These are phyloP conservation scores for Rhodomyrtus tomentosa DNA, from an alignment of 345 rosid species.

Conservation along the genomic window DNA sequence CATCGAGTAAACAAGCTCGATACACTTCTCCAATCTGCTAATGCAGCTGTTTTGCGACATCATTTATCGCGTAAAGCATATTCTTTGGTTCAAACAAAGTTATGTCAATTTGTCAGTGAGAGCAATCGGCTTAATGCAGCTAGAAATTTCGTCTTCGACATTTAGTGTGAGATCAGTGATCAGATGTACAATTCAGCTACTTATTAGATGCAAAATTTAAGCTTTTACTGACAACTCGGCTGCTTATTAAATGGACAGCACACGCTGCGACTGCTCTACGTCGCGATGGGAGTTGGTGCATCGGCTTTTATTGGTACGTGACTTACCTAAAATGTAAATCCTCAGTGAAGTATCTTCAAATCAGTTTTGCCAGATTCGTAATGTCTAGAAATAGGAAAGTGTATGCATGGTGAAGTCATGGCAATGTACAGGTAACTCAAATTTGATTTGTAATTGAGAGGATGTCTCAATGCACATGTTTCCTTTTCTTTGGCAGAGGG, in stretches of 20 bases:
- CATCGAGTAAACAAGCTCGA: background rate
- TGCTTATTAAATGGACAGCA: constrained; percentile 13
- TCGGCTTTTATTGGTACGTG: constrained; percentile 18
- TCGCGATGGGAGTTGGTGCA: constrained; percentile 25
- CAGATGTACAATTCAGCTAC: background rate
- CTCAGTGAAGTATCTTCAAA: background rate
- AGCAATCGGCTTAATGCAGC: background rate
- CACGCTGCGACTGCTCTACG: constrained; percentile 22
- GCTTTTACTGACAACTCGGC: background rate
- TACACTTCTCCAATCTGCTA: background rate
- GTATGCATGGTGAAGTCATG: background rate
- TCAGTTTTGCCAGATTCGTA: background rate
- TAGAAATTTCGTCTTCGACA: background rate
- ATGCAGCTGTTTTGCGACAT: background rate
- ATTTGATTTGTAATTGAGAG: background rate
- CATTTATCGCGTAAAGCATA: background rate
- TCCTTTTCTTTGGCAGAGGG: constrained; percentile 22
- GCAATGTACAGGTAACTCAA: background rate
- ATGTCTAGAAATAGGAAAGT: background rate
- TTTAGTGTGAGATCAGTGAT: background rate
- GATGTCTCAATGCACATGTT: background rate
- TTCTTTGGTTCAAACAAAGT: background rate
- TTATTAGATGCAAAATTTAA: background rate
- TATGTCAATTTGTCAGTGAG: background rate
- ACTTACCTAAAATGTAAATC: background rate